Evolutionary conservation across 176 grass and related monocot species (phyloP), one percentile per base, ranked within the genome.

Genomic region (Raddia guianensis): DNA sequence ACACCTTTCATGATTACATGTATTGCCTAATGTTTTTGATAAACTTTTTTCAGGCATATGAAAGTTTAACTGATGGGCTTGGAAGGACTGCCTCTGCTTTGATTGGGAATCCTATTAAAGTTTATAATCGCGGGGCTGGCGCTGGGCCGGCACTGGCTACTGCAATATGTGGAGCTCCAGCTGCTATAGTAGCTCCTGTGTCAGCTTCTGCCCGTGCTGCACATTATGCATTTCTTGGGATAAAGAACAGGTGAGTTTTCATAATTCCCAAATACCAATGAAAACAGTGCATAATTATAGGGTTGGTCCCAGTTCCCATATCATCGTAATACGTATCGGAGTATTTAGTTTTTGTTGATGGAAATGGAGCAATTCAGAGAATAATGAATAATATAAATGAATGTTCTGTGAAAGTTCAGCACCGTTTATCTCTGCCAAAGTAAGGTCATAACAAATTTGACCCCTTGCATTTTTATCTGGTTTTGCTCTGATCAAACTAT

Each of bases 171-270:
- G 90, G 88, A 75, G 82, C 96, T 83, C 96, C 96, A 74, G 88
- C 83, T 95, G 96, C 96, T 90, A 90, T 87, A 72, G 83, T 99
- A 73, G 96, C 96, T 88, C 96, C 96, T 61, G 69, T 99, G 49
- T 95, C 96, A 21, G 92, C 92, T 77, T 95, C 84, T 74, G 76
- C 86, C 82, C 83, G 92, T 69, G 96, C 96, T 80, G 20, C 91
- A 56, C 96, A 99, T 79, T 93, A 64, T 81, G 79, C 84, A 43
- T 76, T 99, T 80, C 84, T 99, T 80, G 96, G 96, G 52, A 33
- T 95, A 74, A 95, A 90, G 77, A 99, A 99, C 51, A 95, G 96
- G 96, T 95, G 56, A 69, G 42, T 68, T 55, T 80, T 83, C 37
- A 6, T n/a, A 50, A 57, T 68, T 63, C 56, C 52, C 67, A 84